Percentiles rank a stretch among this genome's conserved stretches.
Evolutionary conservation across 176 grass and related monocot species (phyloP).

Genomic region (Phragmites australis): DNA sequence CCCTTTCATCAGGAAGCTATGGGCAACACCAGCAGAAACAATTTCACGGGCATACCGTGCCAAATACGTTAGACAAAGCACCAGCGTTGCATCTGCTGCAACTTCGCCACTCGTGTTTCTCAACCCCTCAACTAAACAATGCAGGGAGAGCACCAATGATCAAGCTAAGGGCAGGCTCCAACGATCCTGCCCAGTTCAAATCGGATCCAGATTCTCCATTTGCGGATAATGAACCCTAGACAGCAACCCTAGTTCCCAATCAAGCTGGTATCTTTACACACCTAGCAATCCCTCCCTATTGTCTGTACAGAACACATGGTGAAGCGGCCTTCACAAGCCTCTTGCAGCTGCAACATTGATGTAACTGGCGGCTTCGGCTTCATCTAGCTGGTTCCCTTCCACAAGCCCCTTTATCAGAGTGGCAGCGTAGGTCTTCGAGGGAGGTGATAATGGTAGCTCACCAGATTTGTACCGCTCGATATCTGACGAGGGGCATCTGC

Average conservation of each 20-base stretch:
- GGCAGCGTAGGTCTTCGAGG: conserved; percentile 54
- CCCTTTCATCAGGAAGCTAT: too few species aligned
- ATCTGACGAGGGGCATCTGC: conserved; percentile 73
- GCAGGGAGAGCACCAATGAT: background rate
- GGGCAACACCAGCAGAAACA: background rate
- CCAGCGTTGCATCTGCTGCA: background rate
- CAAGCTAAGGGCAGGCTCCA: background rate
- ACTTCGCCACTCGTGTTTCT: background rate
- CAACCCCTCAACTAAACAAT: background rate
- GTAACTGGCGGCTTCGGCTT: conserved; percentile 56
- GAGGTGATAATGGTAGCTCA: conserved; percentile 51
- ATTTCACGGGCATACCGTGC: background rate
- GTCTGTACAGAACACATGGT: conserved; percentile 32
- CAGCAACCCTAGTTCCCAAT: background rate
- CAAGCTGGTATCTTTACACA: background rate
- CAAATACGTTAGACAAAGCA: background rate
- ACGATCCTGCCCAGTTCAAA: conserved; percentile 13
- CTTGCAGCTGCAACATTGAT: conserved; percentile 49
- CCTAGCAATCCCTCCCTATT: background rate
- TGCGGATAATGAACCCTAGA: background rate
- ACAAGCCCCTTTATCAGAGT: conserved; percentile 73
- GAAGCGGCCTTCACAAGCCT: conserved; percentile 43
- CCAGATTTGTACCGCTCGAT: conserved; percentile 56
- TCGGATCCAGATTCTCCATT: background rate
- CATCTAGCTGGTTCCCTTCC: conserved; percentile 71